Conservation (phyloP, 257 asterid genomes). For the Solanum neorickii region DNA sequence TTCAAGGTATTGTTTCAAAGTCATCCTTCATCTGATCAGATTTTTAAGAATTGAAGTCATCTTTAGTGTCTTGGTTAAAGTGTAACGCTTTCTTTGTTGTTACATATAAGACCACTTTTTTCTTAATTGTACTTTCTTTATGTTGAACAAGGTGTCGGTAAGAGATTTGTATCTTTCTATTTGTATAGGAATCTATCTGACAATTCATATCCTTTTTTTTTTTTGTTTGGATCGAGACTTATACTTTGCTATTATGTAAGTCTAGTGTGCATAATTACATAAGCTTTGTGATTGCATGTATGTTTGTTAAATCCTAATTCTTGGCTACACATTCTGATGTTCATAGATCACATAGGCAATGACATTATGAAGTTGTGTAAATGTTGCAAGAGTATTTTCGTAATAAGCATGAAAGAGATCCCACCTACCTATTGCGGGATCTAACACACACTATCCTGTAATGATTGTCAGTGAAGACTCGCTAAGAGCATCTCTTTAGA, state of each 20-base stretch:
- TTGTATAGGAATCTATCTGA: neutral
- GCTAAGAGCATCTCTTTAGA: neutral
- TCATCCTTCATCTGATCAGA: neutral
- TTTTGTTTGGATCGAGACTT: neutral
- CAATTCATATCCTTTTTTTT: neutral
- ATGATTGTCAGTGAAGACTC: neutral
- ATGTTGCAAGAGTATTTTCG: neutral
- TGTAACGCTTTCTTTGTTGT: neutral
- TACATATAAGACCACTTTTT: neutral
- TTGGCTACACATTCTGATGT: neutral
- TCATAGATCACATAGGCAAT: neutral
- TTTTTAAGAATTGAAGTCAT: neutral
- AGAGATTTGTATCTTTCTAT: neutral
- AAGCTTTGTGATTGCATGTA: neutral
- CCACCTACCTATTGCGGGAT: neutral
- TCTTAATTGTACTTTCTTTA: neutral
- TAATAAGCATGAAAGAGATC: neutral
- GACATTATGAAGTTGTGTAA: neutral
- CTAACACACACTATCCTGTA: neutral
- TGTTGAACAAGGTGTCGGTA: neutral
- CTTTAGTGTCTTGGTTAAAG: neutral
- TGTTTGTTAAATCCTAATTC: neutral
- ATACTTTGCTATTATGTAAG: neutral
- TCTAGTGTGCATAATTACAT: neutral
- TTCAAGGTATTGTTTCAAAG: neutral